Base-by-base conservation (phyloP, 2,329 filamentous ascomycete genomes). In the Aspergillus clavatus region DNA sequence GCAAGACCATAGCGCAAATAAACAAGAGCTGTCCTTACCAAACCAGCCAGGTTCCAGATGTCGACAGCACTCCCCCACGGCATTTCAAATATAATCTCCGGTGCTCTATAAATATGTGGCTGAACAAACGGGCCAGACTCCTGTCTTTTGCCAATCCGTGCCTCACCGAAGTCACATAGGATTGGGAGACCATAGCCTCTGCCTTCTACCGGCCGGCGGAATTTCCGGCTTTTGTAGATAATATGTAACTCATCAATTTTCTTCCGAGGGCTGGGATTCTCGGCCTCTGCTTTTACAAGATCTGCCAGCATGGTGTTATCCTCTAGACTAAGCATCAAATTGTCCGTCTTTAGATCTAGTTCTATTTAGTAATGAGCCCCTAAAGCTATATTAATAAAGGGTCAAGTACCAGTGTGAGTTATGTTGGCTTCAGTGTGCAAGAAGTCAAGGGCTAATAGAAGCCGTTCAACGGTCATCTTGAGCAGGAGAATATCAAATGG, bases 21-120 rank as follows among this genome's bases (percentile, higher is more conserved):
- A 8, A 24, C 23, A 24, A 40, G 26, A 11, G 21, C 10, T 28
- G 5, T 18, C 41, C 50, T 80, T 39, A 75, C 73, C 70, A 78
- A 66, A 42, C 66, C 67, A 0, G 69, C 74, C 3, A 68, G 57
- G 39, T 73, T 76, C 75, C 74, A 79, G 38, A 78, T 72, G 57
- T 78, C 75, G 21, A 76, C 57, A 19, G 63, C 47, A 42, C 69
- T 72, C 1, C 58, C 60, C 75, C 74, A 78, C 0, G 65, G 59
- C 8, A 64, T 62, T 50, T 68, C 57, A 3, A 78, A 57, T 4
- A 77, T 73, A 5, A 77, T 68, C 53, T 79, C 60, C 7, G 61
- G 57, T 3, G 59, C 58, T 39, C 59, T 43, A 27, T 65, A 65
- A 18, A 63, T 54, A 45, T 58, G 48, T 5, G 61, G 59, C 28